Conservation (phyloP, 306 rosid species). For the Glycine soja region DNA sequence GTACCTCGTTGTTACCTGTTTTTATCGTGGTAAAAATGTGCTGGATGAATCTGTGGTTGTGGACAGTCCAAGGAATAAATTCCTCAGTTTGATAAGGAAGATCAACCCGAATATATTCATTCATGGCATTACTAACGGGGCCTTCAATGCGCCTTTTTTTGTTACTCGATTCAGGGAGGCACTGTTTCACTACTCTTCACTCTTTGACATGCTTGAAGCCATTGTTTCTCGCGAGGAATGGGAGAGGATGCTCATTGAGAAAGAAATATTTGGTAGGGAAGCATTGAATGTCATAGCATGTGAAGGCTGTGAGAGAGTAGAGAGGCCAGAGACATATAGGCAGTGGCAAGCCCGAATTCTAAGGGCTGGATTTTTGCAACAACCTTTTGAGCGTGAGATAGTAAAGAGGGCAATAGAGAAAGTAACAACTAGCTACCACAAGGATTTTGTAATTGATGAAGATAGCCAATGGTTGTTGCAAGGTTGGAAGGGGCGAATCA, state of each 20-base stretch:
- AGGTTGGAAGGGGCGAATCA: constrained; percentile 97
- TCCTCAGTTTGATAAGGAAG: constrained; percentile 77
- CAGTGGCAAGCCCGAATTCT: constrained; percentile 92
- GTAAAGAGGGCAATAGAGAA: constrained; percentile 61
- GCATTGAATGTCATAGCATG: constrained; percentile 94
- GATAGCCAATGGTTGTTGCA: constrained; percentile 84
- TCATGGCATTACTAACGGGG: constrained; percentile 81
- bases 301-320: constrained; percentile 95
- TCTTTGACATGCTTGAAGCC: constrained; percentile 93
- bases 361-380: constrained; percentile 81
- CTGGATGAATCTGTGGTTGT: constrained; percentile 83
- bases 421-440: constrained; percentile 72
- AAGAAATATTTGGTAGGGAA: constrained; percentile 85
- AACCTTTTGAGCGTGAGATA: constrained; percentile 49
- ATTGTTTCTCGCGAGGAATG: constrained; percentile 86
- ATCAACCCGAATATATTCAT: constrained; percentile 79
- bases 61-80: constrained; percentile 70
- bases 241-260: constrained; percentile 92
- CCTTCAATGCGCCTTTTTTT: constrained; percentile 91
- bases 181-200: constrained; percentile 85
- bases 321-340: constrained; percentile 94
- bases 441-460: constrained; percentile 89
- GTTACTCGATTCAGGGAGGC: constrained; percentile 96
- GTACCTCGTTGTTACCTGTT: constrained; percentile 73
- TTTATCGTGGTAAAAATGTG: constrained; percentile 81